These are phyloP conservation scores for Ceratobasidium sp. DNA, from an alignment of 1,284 basidiomycete genomes.

Conservation along the genomic window DNA sequence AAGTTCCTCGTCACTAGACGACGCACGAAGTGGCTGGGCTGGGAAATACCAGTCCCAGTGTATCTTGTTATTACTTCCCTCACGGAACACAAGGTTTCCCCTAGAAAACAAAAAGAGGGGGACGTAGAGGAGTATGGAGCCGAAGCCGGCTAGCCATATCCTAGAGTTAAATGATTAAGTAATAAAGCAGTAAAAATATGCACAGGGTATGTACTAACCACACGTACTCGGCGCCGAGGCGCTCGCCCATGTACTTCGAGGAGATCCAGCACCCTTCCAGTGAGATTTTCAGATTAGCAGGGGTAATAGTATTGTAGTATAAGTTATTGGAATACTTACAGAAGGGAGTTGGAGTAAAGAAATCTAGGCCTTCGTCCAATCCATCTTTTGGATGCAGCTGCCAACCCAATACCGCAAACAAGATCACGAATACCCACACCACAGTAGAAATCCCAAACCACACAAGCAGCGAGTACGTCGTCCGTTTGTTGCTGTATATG, in stretches of 20 bases:
- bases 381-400: no score
- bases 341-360: neutral
- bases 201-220: neutral
- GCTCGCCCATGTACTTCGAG: neutral
- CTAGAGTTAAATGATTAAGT: neutral
- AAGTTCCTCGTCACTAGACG: neutral
- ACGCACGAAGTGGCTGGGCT: neutral
- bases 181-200: neutral
- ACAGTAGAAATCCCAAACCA: neutral
- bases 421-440: neutral
- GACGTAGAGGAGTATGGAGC: neutral
- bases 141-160: neutral
- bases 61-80: neutral
- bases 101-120: neutral
- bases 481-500: neutral
- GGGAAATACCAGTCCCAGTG: neutral
- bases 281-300: neutral
- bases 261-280: conserved; percentile 5
- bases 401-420: neutral
- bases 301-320: neutral
- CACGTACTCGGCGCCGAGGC: neutral
- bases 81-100: neutral
- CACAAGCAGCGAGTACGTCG: neutral
- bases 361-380: neutral
- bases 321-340: conserved; percentile 3